phyloP scores from a whole-genome alignment of 2,329 filamentous ascomycete species.

The Whalleya microplaca region DNA sequence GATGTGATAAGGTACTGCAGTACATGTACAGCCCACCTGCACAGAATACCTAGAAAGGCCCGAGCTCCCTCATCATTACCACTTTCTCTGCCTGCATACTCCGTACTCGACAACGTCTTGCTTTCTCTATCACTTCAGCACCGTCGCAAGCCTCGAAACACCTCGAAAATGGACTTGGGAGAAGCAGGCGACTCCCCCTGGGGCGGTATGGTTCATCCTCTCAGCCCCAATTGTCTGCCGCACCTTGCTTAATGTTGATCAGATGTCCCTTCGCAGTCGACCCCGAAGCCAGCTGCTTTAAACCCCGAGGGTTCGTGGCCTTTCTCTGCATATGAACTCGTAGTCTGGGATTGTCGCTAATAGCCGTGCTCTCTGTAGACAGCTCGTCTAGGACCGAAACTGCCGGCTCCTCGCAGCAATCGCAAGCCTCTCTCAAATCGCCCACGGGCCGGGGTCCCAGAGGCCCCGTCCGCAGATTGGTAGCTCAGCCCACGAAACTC shows the following conservation, averaged over 20 bases:
- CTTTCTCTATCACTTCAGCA: background rate
- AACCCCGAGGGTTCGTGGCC: constrained; percentile 30
- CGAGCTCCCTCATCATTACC: constrained; percentile 12
- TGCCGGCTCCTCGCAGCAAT: constrained; percentile 35
- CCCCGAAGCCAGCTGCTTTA: constrained; percentile 35
- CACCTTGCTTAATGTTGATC: constrained; percentile 20
- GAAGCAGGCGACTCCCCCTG: constrained; percentile 49
- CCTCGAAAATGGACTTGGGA: constrained; percentile 45
- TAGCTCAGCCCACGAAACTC: constrained; percentile 76
- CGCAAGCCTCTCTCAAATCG: constrained; percentile 36
- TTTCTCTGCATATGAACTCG: background rate
- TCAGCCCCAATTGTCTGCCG: constrained; percentile 3
- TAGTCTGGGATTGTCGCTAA: constrained; percentile 13
- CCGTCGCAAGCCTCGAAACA: constrained; percentile 10
- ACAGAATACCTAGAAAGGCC: constrained; percentile 17
- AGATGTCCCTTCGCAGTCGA: constrained; percentile 48
- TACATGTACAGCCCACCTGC: constrained; percentile 7
- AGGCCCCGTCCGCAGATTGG: constrained; percentile 59
- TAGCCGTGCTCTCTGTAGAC: constrained; percentile 17
- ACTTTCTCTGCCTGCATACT: constrained; percentile 3
- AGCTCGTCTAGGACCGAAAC: constrained; percentile 30
- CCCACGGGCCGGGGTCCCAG: constrained; percentile 30
- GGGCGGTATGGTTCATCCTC: constrained; percentile 42
- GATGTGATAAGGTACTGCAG: no score
- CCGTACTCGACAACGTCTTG: background rate